phyloP scores from a whole-genome alignment of 257 asterid genomes.

The Solanum dulcamara region DNA sequence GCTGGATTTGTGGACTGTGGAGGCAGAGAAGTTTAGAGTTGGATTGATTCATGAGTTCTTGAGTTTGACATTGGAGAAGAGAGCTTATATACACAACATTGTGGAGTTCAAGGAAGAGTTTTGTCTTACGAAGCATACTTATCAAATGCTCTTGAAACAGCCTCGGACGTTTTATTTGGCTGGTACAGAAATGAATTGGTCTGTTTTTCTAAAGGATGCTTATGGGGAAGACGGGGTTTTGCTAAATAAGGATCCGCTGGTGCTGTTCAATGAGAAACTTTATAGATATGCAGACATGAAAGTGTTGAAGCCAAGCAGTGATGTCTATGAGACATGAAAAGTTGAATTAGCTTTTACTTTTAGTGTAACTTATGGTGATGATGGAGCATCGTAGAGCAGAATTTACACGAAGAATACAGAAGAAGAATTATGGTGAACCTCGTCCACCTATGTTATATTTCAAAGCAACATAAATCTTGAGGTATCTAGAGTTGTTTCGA shows the following conservation, averaged over 20 bases:
- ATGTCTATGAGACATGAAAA: not conserved
- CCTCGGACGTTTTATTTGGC: slow-evolving; percentile 73
- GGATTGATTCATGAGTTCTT: slow-evolving; percentile 84
- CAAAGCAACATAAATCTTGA: not conserved
- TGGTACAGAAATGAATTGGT: slow-evolving; percentile 98
- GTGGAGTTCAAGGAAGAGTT: slow-evolving; percentile 96
- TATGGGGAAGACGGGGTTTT: slow-evolving; percentile 66
- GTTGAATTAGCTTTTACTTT: not conserved
- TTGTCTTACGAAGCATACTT: slow-evolving; percentile 71
- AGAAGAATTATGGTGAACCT: not conserved
- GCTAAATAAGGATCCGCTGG: slow-evolving; percentile 62
- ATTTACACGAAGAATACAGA: not conserved
- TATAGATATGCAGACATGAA: slow-evolving; percentile 52
- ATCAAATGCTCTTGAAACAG: slow-evolving; percentile 80
- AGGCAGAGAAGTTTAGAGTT: slow-evolving; percentile 85
- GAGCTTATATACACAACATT: slow-evolving; percentile 85
- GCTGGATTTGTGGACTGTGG: slow-evolving; percentile 80
- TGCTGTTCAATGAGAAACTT: slow-evolving; percentile 56
- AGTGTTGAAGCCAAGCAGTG: slow-evolving; percentile 19
- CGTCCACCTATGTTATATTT: not conserved
- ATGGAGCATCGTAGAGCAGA: not conserved
- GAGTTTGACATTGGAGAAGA: slow-evolving; percentile 91
- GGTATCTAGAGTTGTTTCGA: not conserved
- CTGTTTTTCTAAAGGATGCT: slow-evolving; percentile 80
- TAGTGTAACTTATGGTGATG: not conserved